Conservation (phyloP, 179 eudicot genomes). For the Silene noctiflora region DNA sequence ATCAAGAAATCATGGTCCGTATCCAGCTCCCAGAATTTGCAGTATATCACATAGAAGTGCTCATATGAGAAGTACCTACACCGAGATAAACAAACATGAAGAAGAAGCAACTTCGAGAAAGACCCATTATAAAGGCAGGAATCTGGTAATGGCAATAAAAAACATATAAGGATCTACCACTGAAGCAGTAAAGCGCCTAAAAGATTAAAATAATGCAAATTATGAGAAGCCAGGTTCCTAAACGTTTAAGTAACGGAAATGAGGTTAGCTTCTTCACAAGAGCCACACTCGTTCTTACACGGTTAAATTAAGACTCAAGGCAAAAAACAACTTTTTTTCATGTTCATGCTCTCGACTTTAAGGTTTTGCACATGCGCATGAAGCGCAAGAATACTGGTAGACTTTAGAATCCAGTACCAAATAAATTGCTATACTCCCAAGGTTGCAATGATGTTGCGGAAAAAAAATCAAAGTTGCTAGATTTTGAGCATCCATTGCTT, state of each 20-base stretch:
- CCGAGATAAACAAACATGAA: slow-evolving; percentile 6
- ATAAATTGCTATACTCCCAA: neutral
- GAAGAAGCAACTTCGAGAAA: neutral
- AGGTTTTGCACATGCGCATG: neutral
- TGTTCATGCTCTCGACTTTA: neutral
- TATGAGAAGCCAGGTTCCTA: neutral
- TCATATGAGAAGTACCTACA: slow-evolving; percentile 97
- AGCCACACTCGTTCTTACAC: neutral
- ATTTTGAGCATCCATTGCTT: neutral
- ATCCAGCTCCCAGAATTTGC: slow-evolving; percentile 99
- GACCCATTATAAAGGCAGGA: neutral
- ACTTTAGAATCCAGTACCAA: neutral
- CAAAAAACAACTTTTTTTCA: neutral
- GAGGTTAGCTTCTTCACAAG: neutral
- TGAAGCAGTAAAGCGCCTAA: neutral
- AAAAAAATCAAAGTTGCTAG: neutral
- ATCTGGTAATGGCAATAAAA: neutral
- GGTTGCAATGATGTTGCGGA: neutral
- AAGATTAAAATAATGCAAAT: neutral
- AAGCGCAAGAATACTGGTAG: neutral
- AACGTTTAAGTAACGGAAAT: neutral
- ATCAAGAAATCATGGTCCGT: slow-evolving; percentile 95
- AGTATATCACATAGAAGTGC: slow-evolving; percentile 94
- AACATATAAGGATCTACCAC: neutral
- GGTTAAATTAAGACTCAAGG: neutral